Conservation (phyloP, 768 basidiomycete genomes). For the Lentinula detonsa region DNA sequence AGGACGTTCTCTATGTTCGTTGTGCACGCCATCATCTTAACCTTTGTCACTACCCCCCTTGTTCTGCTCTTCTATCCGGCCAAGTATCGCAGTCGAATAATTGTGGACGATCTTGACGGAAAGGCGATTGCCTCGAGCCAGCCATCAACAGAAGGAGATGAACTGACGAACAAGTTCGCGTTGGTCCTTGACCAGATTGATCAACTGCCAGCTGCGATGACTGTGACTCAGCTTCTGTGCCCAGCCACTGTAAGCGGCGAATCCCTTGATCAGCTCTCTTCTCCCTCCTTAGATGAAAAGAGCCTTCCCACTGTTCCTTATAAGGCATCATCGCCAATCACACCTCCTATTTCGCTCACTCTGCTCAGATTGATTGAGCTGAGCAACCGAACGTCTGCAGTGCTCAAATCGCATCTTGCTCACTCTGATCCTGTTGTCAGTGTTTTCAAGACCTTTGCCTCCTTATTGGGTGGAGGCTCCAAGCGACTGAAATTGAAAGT, state of each 20-base stretch:
- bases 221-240: constrained; percentile 69
- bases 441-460: constrained; percentile 73
- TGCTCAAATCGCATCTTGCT: constrained; percentile 76
- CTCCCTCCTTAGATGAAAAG: constrained; percentile 18
- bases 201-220: constrained; percentile 78
- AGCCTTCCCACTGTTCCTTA: constrained; percentile 6
- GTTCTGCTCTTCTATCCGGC: constrained; percentile 73
- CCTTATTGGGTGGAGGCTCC: constrained; percentile 44
- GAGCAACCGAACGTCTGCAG: constrained; percentile 80
- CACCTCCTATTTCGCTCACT: constrained; percentile 33
- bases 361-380: constrained; percentile 88
- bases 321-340: neutral
- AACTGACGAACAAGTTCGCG: constrained; percentile 54
- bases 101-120: constrained; percentile 15
- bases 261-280: neutral
- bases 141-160: constrained; percentile 23
- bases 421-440: constrained; percentile 67
- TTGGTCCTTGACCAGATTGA: constrained; percentile 79
- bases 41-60: constrained; percentile 82
- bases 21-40: constrained; percentile 67
- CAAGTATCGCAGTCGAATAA: constrained; percentile 34
- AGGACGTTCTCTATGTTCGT: constrained; percentile 89
- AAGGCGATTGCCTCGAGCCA: neutral
- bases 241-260: constrained; percentile 9
- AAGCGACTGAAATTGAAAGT: constrained; percentile 47